Percentiles rank a stretch among this genome's conserved stretches.
Conservation (phyloP, 257 asterid genomes). For the Avicennia marina region DNA sequence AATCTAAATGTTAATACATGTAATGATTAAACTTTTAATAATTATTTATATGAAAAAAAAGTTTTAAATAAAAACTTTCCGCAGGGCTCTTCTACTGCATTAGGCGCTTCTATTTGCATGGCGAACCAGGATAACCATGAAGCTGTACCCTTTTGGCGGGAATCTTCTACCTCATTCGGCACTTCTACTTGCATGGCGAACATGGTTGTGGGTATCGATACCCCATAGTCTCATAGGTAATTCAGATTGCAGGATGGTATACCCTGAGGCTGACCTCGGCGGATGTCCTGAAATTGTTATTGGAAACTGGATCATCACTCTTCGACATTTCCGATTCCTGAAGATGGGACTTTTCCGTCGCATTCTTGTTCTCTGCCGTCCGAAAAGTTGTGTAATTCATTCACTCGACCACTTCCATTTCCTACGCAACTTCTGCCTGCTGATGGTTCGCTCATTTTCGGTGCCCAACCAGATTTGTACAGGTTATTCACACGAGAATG, state of each 20-base stretch:
- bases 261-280: conserved; percentile 33
- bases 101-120: not conserved
- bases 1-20: no score
- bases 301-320: conserved; percentile 32
- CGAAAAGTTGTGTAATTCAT: conserved; percentile 40
- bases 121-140: conserved; percentile 32
- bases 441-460: conserved; percentile 36
- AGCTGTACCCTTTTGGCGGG: conserved; percentile 30
- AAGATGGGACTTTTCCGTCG: conserved; percentile 33
- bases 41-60: no score
- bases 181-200: not conserved
- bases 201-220: conserved; percentile 36
- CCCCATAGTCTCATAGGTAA: conserved; percentile 26
- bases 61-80: no score
- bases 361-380: conserved; percentile 42
- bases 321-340: conserved; percentile 45
- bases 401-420: conserved; percentile 32
- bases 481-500: conserved; percentile 33
- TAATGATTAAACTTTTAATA: no score
- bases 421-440: conserved; percentile 34
- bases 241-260: conserved; percentile 34
- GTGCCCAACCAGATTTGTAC: conserved; percentile 35
- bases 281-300: conserved; percentile 31
- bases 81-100: conserved; percentile 13
- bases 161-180: not conserved